These are phyloP conservation scores for Entomortierella chlamydospora DNA, from an alignment of 192 early-diverging fungal species.

Conservation along the genomic window DNA sequence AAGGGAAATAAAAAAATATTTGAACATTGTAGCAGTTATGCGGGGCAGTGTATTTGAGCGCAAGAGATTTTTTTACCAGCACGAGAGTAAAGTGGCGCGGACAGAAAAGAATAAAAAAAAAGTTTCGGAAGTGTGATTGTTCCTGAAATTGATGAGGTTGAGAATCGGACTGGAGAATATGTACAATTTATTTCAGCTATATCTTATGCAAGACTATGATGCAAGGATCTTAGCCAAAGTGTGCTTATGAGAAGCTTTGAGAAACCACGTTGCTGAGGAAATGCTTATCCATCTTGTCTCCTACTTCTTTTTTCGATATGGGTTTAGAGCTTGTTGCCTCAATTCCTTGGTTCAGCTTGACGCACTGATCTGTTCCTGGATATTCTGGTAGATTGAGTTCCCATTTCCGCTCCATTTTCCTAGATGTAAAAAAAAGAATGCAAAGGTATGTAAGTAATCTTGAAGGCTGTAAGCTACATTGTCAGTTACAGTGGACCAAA, in stretches of 20 bases:
- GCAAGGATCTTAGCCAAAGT: background rate
- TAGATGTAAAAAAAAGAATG: background rate
- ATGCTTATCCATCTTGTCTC: slow-evolving; percentile 10
- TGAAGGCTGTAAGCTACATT: background rate
- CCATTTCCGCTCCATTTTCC: slow-evolving; percentile 71
- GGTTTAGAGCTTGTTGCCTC: background rate
- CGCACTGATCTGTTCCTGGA: slow-evolving; percentile 78
- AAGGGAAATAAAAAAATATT: no score
- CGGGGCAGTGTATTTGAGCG: no score
- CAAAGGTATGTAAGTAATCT: background rate
- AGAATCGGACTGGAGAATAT: background rate
- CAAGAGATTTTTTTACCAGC: no score
- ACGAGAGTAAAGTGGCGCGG: no score
- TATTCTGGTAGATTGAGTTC: slow-evolving; percentile 78
- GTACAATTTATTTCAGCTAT: background rate
- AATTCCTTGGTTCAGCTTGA: slow-evolving; percentile 21
- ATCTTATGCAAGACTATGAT: background rate
- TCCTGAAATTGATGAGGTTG: no score
- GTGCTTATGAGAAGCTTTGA: slow-evolving; percentile 13
- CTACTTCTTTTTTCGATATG: background rate
- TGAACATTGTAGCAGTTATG: no score
- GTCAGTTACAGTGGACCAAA: background rate
- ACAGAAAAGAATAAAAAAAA: no score
- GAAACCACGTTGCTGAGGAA: slow-evolving; percentile 30
- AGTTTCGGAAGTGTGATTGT: no score